These are phyloP conservation scores for Metschnikowia dekortorum DNA, from an alignment of 805 yeast genomes.

Conservation along the genomic window DNA sequence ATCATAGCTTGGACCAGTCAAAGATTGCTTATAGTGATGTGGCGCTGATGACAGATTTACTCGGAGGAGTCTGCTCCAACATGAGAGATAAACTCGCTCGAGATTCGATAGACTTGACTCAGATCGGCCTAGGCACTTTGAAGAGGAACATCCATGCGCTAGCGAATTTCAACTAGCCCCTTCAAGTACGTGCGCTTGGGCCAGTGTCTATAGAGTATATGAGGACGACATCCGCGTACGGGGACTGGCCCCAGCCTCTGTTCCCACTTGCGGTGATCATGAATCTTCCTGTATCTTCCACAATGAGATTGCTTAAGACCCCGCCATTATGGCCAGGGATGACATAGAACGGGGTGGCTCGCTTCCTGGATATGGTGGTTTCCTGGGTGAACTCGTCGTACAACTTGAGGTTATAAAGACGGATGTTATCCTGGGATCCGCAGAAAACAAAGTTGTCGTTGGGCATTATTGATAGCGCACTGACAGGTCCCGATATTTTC, in stretches of 20 bases:
- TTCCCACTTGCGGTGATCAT: conserved; percentile 91
- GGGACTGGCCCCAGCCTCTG: conserved; percentile 88
- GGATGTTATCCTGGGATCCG: conserved; percentile 85
- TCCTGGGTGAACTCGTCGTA: conserved; percentile 30
- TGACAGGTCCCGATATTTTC: conserved; percentile 83
- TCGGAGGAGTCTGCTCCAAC: background rate
- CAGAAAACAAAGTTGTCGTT: conserved; percentile 75
- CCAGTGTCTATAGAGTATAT: conserved; percentile 69
- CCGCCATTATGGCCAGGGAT: conserved; percentile 98
- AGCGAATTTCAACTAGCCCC: conserved; percentile 4
- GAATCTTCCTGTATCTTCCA: conserved; percentile 85
- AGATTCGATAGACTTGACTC: conserved; percentile 18
- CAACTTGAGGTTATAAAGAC: conserved; percentile 71
- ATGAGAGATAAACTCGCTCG: background rate
- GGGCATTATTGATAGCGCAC: conserved; percentile 74
- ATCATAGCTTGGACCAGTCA: conserved; percentile 4
- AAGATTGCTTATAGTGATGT: background rate
- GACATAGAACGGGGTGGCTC: conserved; percentile 74
- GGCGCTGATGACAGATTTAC: background rate
- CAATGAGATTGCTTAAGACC: conserved; percentile 64
- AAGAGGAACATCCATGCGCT: conserved; percentile 26
- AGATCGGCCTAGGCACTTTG: conserved; percentile 34
- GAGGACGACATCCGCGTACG: conserved; percentile 72
- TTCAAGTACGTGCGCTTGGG: conserved; percentile 3
- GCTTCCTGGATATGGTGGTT: conserved; percentile 28